Base-by-base conservation (phyloP, 257 asterid species). In the Solanum ossicruentum region DNA sequence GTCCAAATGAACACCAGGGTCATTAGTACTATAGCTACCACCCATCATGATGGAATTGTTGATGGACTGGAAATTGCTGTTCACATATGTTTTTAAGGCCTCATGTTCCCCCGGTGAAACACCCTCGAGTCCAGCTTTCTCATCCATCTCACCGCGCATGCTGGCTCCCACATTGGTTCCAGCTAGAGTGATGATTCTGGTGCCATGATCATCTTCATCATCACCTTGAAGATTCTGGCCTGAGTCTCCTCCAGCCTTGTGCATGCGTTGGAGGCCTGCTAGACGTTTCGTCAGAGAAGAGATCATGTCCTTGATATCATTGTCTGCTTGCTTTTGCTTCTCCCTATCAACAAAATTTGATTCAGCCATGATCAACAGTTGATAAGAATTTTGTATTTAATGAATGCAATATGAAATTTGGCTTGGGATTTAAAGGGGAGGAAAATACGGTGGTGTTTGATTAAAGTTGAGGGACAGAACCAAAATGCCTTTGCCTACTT, bases 31-130 rank as follows among this genome's bases (percentile, higher is more conserved):
- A 84, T 95, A 94, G 88, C 91, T 91, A 10, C 98, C 98, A 3
- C 93, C 98, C 17, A 97, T 17, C 98, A 97, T 97, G 90, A 97
- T 92, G 1, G 99, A 97, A 69, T 97, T 97, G 92, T 95, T 97
- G 87, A 95, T 84, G 69, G 98, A 94, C 73, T 97, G 99, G 85
- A 95, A 95, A 86, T 97, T 97, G 91, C 97, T 97, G 84, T 95
- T 97, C 45, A 94, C 94, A 11, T 88, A 95, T 2, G 97, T 89
- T 32, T 91, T 85, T 32, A 90, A 32, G 77, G 92, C 93, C 9
- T 94, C 98, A 10, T 88, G 52, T 41, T 91, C 96, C 6, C 86
- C 92, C 23, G 58, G 83, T 80, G 86, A 41, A 51, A 61, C 21
- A 2, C 85, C 92, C 15, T 84, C 92, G 0, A 52, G 84, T 57